phyloP scores from a whole-genome alignment of 2,329 filamentous ascomycete species.

The Talaromyces verruculosus region DNA sequence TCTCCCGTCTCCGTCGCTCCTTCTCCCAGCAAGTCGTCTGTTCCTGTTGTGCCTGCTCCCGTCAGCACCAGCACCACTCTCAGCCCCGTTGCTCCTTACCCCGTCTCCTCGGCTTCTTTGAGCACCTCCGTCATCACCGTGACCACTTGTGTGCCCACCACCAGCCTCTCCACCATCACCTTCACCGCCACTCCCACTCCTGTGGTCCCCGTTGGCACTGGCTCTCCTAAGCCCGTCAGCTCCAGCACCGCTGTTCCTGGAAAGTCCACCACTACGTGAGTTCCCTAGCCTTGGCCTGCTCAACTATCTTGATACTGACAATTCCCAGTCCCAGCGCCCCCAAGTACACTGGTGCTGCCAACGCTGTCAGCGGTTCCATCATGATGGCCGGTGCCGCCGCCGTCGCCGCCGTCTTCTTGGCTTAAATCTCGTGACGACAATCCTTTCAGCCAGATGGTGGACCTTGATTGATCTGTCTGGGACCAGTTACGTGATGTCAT shows the following conservation, averaged over 20 bases:
- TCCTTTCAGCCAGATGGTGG: not conserved
- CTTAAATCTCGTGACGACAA: slow-evolving; percentile 30
- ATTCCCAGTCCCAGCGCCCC: slow-evolving; percentile 24
- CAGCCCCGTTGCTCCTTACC: slow-evolving; percentile 18
- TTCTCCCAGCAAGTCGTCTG: slow-evolving; percentile 27
- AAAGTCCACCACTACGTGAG: slow-evolving; percentile 14
- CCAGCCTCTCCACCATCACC: slow-evolving; percentile 34
- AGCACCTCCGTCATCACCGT: slow-evolving; percentile 31
- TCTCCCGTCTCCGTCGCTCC: slow-evolving; percentile 25
- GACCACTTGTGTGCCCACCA: slow-evolving; percentile 36
- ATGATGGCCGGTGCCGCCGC: slow-evolving; percentile 35
- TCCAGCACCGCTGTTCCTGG: slow-evolving; percentile 27
- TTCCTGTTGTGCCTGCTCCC: slow-evolving; percentile 15
- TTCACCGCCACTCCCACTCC: slow-evolving; percentile 21
- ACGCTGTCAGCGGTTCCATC: slow-evolving; percentile 32
- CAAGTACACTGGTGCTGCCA: slow-evolving; percentile 34
- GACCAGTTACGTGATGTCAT: slow-evolving; percentile 5
- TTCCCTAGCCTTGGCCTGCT: not conserved
- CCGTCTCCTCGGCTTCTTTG: slow-evolving; percentile 13
- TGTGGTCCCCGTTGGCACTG: slow-evolving; percentile 24
- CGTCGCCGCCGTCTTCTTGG: slow-evolving; percentile 35
- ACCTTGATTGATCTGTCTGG: not conserved
- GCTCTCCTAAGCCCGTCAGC: slow-evolving; percentile 21
- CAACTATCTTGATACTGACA: not conserved
- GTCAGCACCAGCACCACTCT: slow-evolving; percentile 21